phyloP scores from a whole-genome alignment of 2,329 filamentous ascomycete species.

The Ilyonectria mors-panacis region DNA sequence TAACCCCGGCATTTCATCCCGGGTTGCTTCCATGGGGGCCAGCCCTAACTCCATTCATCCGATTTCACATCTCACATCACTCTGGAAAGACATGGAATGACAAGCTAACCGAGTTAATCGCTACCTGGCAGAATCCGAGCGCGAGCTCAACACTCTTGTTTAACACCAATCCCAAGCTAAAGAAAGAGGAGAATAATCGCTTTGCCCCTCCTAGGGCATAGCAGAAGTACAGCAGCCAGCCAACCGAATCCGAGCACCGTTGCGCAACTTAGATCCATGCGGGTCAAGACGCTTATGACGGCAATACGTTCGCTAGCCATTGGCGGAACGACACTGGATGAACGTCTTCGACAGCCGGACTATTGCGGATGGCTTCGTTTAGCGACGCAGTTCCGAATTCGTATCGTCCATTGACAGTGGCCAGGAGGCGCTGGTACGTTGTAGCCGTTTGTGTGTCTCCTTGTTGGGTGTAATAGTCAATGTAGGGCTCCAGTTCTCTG shows the following conservation, averaged over 20 bases:
- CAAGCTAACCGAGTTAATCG: slow-evolving; percentile 13
- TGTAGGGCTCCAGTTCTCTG: slow-evolving; percentile 57
- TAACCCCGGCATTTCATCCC: background rate
- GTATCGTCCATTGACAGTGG: slow-evolving; percentile 78
- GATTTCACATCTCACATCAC: background rate
- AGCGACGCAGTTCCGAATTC: slow-evolving; percentile 74
- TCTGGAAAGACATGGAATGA: background rate
- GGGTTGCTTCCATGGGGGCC: background rate
- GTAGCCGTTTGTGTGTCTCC: slow-evolving; percentile 65
- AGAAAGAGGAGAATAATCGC: slow-evolving; percentile 1
- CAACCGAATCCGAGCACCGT: background rate
- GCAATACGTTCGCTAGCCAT: slow-evolving; percentile 61
- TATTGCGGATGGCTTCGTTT: slow-evolving; percentile 63
- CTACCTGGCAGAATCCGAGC: slow-evolving; percentile 26
- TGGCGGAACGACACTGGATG: slow-evolving; percentile 66
- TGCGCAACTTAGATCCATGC: background rate
- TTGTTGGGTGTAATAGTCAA: slow-evolving; percentile 60
- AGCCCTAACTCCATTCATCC: slow-evolving; percentile 5
- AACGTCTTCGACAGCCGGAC: slow-evolving; percentile 55
- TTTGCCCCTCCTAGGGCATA: background rate
- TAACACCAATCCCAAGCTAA: slow-evolving; percentile 8
- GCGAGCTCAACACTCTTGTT: slow-evolving; percentile 30
- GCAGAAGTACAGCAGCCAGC: background rate
- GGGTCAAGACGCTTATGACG: background rate
- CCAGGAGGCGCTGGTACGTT: slow-evolving; percentile 74